Conservation (phyloP, 768 basidiomycete species). For the Austroboletus eburneus region DNA sequence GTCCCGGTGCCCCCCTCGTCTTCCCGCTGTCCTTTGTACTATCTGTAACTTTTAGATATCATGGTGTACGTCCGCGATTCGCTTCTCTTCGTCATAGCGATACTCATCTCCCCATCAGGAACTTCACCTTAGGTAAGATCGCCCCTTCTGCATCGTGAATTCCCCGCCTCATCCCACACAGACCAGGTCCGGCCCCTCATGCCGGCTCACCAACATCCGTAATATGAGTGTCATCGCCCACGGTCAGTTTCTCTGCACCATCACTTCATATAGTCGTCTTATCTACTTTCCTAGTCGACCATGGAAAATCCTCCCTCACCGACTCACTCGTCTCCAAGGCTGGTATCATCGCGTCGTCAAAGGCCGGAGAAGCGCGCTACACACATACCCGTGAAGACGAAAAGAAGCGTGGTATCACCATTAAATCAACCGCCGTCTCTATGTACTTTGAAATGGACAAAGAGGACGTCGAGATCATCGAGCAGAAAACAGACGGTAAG, state of each 20-base stretch:
- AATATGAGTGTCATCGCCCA: slow-evolving; percentile 95
- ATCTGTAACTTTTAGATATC: slow-evolving; percentile 47
- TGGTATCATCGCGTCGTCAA: slow-evolving; percentile 93
- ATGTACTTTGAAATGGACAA: slow-evolving; percentile 98
- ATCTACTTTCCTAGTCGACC: slow-evolving; percentile 77
- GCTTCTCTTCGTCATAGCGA: slow-evolving; percentile 24
- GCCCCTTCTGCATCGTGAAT: neutral
- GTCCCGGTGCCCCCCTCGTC: slow-evolving; percentile 27
- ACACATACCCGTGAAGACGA: slow-evolving; percentile 97
- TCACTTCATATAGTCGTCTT: slow-evolving; percentile 14
- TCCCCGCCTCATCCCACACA: slow-evolving; percentile 27
- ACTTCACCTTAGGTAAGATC: slow-evolving; percentile 82
- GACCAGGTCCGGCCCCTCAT: slow-evolving; percentile 87
- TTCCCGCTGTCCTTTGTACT: slow-evolving; percentile 16
- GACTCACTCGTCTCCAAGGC: slow-evolving; percentile 99
- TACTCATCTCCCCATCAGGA: slow-evolving; percentile 47
- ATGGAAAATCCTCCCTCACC: slow-evolving; percentile 99
- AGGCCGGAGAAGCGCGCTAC: slow-evolving; percentile 95
- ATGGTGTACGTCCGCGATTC: slow-evolving; percentile 69
- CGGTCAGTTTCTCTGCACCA: slow-evolving; percentile 46
- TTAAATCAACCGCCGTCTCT: slow-evolving; percentile 99
- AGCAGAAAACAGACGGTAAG: slow-evolving; percentile 91
- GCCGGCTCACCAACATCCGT: slow-evolving; percentile 86
- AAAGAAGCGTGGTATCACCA: slow-evolving; percentile 99
- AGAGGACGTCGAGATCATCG: slow-evolving; percentile 80